These are phyloP conservation scores for Fraxinus paxiana DNA, from an alignment of 305 asterid genomes.

Conservation along the genomic window DNA sequence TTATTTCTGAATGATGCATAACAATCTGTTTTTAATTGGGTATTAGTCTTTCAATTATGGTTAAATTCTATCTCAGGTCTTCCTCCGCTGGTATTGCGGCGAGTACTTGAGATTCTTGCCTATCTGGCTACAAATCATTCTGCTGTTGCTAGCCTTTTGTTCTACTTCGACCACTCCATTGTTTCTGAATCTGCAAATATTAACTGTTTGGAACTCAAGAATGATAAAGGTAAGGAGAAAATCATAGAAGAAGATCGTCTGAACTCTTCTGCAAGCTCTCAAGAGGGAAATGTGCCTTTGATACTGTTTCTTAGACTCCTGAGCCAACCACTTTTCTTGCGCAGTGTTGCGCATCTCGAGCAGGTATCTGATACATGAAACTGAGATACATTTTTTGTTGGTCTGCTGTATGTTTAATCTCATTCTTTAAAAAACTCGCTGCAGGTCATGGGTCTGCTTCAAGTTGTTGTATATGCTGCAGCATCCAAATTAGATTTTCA, in stretches of 20 bases:
- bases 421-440: conserved; percentile 18
- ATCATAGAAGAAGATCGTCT: conserved; percentile 43
- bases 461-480: conserved; percentile 82
- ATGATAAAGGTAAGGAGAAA: conserved; percentile 70
- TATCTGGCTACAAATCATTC: conserved; percentile 90
- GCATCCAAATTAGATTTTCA: conserved; percentile 68
- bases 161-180: conserved; percentile 69
- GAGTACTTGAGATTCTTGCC: conserved; percentile 83
- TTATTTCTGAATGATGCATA: background rate
- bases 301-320: conserved; percentile 77
- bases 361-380: conserved; percentile 47
- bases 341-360: conserved; percentile 90
- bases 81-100: conserved; percentile 91
- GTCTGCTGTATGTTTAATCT: background rate
- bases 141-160: conserved; percentile 80
- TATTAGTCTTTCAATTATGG: conserved; percentile 16
- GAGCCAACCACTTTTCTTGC: conserved; percentile 76
- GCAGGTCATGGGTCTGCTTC: conserved; percentile 94
- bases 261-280: conserved; percentile 41
- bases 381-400: conserved; percentile 1
- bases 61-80: conserved; percentile 60
- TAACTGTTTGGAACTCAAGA: conserved; percentile 36
- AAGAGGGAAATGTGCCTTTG: conserved; percentile 63
- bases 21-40: conserved; percentile 5
- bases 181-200: conserved; percentile 45